A percentile compares a stretch with the other conserved stretches of the same genome.
These are phyloP conservation scores for Fusarium tuaranense DNA, from an alignment of 2,329 filamentous ascomycete genomes.

Conservation along the genomic window DNA sequence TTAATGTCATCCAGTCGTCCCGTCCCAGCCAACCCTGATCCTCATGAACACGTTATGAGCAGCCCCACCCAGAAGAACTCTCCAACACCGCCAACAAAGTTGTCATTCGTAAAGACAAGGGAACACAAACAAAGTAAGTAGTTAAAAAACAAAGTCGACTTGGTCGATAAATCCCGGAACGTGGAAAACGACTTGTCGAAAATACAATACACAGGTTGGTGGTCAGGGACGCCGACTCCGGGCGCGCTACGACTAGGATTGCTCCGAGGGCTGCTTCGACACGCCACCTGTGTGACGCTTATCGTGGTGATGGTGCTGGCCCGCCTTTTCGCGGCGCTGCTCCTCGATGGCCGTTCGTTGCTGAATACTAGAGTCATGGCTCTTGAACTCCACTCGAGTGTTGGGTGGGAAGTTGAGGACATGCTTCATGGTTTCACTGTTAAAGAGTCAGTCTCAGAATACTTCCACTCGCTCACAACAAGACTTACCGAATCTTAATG, in stretches of 20 bases:
- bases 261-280: slow-evolving; percentile 51
- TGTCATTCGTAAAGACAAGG: slow-evolving; percentile 29
- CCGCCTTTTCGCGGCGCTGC: slow-evolving; percentile 85
- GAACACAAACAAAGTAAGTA: slow-evolving; percentile 13
- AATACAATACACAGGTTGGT: slow-evolving; percentile 41
- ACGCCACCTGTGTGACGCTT: slow-evolving; percentile 50
- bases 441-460: slow-evolving; percentile 33
- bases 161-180: slow-evolving; percentile 24
- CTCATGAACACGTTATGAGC: slow-evolving; percentile 36
- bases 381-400: slow-evolving; percentile 94
- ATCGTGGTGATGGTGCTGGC: slow-evolving; percentile 58
- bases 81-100: slow-evolving; percentile 32
- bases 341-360: slow-evolving; percentile 92
- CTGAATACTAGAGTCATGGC: slow-evolving; percentile 94
- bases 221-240: not conserved
- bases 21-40: slow-evolving; percentile 18
- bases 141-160: slow-evolving; percentile 24
- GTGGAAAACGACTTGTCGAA: slow-evolving; percentile 24
- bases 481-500: slow-evolving; percentile 89
- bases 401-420: slow-evolving; percentile 87
- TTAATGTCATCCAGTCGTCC: slow-evolving; percentile 1
- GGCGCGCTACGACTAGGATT: slow-evolving; percentile 32
- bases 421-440: slow-evolving; percentile 92
- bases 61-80: slow-evolving; percentile 27
- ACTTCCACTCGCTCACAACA: not conserved